phyloP scores from a whole-genome alignment of 176 grass and related monocot species.

The Saccharum officinarum region DNA sequence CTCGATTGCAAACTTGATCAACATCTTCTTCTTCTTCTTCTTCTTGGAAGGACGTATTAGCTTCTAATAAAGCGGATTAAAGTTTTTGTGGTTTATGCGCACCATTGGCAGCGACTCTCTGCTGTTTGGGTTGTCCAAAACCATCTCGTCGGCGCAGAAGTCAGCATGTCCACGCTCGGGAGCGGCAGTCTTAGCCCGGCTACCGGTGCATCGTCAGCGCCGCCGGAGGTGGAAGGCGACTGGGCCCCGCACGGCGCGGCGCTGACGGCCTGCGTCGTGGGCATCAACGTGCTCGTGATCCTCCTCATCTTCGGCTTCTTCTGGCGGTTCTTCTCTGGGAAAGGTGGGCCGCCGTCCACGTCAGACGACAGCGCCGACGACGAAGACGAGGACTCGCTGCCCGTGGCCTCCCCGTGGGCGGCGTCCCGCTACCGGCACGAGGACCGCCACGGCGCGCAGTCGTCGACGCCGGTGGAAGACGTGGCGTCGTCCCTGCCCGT shows the following conservation, averaged over 20 bases:
- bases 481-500: conserved; percentile 39
- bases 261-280: conserved; percentile 42
- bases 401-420: conserved; percentile 24
- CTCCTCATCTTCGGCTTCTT: conserved; percentile 57
- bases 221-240: conserved; percentile 17
- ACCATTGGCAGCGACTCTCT: neutral
- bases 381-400: neutral
- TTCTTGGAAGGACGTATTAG: neutral
- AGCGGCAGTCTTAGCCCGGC: neutral
- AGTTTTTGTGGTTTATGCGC: conserved; percentile 29
- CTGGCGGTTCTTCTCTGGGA: conserved; percentile 61
- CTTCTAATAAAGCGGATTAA: neutral
- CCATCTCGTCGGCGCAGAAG: neutral
- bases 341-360: neutral
- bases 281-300: conserved; percentile 56
- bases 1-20: neutral
- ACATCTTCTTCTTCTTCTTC: neutral
- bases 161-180: conserved; percentile 15
- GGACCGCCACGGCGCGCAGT: too few relatives aligned
- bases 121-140: neutral
- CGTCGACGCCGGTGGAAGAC: neutral
- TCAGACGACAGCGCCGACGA: neutral
- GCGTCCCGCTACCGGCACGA: neutral
- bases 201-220: neutral
- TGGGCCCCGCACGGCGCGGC: conserved; percentile 35